Evolutionary conservation across 148 eudicot species (phyloP), one percentile per base, ranked within the genome.

Genomic region (Camellia granthamiana): DNA sequence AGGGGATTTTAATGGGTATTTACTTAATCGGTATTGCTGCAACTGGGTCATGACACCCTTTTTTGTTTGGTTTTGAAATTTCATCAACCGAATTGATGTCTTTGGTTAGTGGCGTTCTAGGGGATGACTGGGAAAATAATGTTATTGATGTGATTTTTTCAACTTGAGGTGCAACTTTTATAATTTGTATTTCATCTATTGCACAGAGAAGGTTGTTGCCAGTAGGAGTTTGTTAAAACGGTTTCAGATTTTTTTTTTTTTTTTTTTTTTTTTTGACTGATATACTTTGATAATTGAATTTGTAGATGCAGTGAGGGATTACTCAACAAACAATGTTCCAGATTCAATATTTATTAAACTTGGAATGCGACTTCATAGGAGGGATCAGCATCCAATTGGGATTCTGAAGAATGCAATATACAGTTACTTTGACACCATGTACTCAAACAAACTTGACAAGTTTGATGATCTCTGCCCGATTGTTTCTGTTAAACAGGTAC

Each of bases 271-370:
- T 5, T 3, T 44, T 21, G 58, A 23, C 74, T 76, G 77, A 69
- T 71, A 71, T 19, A 46, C 7, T 72, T 68, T 83, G 44, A 69
- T 21, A 62, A 66, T 76, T 79, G 77, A 69, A 47, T 30, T 79
- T 86, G 82, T 80, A 96, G 99, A 94, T 84, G 91, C 94, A 76
- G 99, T 96, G 73, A 91, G 89, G 75, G 91, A 96, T 86, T 95
- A 96, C 81, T 92, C 98, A 19, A 88, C 98, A 54, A 96, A 93
- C 89, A 96, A 96, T 87, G 88, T 96, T 73, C 99, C 99, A 0
- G 98, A 96, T 85, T 11, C 94, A 8, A 94, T 96, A 69, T 96
- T 92, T 84, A 46, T 91, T 14, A 96, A 96, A 84, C 90, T 96
- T 85, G 99, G 99, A 77, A 80, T 96, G 95, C 99, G 94, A 75